A percentile compares a stretch with the other conserved stretches of the same genome.
These are phyloP conservation scores for Draba incana DNA, from an alignment of 345 rosid species.

Conservation along the genomic window DNA sequence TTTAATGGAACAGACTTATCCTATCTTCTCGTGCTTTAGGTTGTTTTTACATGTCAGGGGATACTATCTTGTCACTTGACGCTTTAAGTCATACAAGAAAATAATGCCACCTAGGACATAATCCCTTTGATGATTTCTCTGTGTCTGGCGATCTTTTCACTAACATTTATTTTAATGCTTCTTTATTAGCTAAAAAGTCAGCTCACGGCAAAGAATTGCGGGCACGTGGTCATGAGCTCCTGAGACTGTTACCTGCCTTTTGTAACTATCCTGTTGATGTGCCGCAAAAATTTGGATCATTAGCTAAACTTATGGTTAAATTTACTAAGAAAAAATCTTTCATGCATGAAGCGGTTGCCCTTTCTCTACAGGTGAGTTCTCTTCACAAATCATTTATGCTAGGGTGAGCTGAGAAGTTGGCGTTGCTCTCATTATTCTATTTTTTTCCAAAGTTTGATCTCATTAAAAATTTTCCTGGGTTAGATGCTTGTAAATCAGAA, in stretches of 20 bases:
- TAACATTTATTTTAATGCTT: slow-evolving; percentile 26
- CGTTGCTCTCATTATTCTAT: background rate
- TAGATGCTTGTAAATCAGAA: slow-evolving; percentile 88
- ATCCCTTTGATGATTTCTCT: slow-evolving; percentile 2
- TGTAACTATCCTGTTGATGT: slow-evolving; percentile 77
- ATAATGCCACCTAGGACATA: background rate
- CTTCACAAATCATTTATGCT: slow-evolving; percentile 9
- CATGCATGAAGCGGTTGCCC: slow-evolving; percentile 70
- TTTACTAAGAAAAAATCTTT: slow-evolving; percentile 59
- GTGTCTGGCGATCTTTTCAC: background rate
- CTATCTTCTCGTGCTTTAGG: slow-evolving; percentile 20
- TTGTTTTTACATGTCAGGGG: background rate
- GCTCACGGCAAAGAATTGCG: slow-evolving; percentile 58
- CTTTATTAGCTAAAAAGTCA: slow-evolving; percentile 66
- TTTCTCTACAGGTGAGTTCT: slow-evolving; percentile 68
- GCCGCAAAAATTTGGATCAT: slow-evolving; percentile 50
- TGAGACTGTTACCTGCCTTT: slow-evolving; percentile 79
- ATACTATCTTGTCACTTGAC: slow-evolving; percentile 6
- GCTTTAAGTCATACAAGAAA: slow-evolving; percentile 8
- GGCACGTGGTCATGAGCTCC: slow-evolving; percentile 67
- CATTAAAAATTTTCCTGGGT: background rate
- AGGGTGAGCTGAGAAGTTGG: slow-evolving; percentile 8
- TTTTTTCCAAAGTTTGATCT: background rate
- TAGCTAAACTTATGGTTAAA: slow-evolving; percentile 63
- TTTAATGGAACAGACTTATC: background rate